Evolutionary conservation across 2,329 filamentous ascomycete genomes (phyloP).

Genomic region (Trichoderma citrinoviride): DNA sequence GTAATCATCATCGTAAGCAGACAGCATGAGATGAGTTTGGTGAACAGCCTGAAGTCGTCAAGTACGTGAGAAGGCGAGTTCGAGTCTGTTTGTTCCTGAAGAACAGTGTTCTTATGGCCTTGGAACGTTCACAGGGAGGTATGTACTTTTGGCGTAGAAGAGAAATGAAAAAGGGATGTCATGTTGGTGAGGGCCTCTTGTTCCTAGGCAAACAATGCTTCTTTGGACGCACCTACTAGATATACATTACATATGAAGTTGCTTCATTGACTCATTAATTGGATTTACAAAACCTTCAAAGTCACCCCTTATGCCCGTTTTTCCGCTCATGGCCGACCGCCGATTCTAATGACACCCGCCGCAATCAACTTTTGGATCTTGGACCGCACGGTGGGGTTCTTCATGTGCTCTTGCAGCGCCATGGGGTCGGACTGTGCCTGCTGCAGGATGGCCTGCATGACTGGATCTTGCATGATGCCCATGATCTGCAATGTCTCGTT

Average conservation of each 20-base stretch:
- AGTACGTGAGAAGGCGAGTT: no score
- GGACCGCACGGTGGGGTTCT: conserved; percentile 76
- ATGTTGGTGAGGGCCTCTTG: no score
- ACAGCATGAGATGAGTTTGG: no score
- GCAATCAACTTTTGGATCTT: conserved; percentile 96
- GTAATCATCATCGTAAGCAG: no score
- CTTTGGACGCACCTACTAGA: not conserved
- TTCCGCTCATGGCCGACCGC: conserved; percentile 35
- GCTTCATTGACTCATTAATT: conserved; percentile 18
- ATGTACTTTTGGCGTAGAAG: no score
- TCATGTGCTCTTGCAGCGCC: conserved; percentile 95
- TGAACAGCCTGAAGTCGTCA: no score
- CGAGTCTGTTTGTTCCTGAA: no score
- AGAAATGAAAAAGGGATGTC: no score
- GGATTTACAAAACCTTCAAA: not conserved
- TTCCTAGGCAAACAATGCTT: no score
- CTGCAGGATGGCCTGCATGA: conserved; percentile 97
- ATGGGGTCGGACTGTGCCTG: conserved; percentile 92
- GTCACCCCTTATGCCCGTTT: not conserved
- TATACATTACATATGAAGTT: not conserved
- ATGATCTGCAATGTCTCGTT: conserved; percentile 60
- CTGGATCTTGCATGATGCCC: conserved; percentile 86
- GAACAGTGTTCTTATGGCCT: no score
- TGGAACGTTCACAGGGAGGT: no score
- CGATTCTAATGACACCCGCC: conserved; percentile 84